These are phyloP conservation scores for Ceratocystiopsis sp. DNA, from an alignment of 2,329 filamentous ascomycete species.

Conservation along the genomic window DNA sequence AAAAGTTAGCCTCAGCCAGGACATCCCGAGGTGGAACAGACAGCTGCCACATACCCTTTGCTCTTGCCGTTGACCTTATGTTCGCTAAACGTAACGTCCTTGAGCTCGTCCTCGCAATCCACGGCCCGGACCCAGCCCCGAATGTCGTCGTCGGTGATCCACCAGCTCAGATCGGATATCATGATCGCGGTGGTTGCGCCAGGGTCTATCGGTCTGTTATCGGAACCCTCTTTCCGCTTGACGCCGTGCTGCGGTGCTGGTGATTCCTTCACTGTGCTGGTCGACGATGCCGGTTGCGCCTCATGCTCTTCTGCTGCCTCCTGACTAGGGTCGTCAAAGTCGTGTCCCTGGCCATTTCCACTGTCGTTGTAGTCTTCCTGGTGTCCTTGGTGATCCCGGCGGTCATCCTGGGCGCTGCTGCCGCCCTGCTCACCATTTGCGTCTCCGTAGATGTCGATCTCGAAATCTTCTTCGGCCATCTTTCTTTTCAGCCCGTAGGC, in stretches of 20 bases:
- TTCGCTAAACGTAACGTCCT: constrained; percentile 91
- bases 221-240: constrained; percentile 43
- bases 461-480: constrained; percentile 56
- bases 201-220: constrained; percentile 40
- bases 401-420: constrained; percentile 16
- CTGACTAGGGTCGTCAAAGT: constrained; percentile 7
- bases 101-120: constrained; percentile 68
- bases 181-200: constrained; percentile 55
- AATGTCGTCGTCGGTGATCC: constrained; percentile 90
- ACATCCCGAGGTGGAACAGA: not conserved
- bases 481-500: not conserved
- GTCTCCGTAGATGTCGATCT: constrained; percentile 57
- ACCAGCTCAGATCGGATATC: constrained; percentile 87
- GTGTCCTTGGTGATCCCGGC: constrained; percentile 22
- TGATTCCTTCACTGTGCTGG: constrained; percentile 11
- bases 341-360: constrained; percentile 14
- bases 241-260: constrained; percentile 33
- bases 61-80: constrained; percentile 99
- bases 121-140: constrained; percentile 70
- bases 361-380: constrained; percentile 23
- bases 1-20: not conserved
- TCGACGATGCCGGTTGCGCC: constrained; percentile 6
- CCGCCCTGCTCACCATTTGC: constrained; percentile 28
- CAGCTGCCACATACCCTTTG: constrained; percentile 53
- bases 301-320: constrained; percentile 11